phyloP scores from a whole-genome alignment of 345 rosid species.

The Crucihimalaya himalaica region DNA sequence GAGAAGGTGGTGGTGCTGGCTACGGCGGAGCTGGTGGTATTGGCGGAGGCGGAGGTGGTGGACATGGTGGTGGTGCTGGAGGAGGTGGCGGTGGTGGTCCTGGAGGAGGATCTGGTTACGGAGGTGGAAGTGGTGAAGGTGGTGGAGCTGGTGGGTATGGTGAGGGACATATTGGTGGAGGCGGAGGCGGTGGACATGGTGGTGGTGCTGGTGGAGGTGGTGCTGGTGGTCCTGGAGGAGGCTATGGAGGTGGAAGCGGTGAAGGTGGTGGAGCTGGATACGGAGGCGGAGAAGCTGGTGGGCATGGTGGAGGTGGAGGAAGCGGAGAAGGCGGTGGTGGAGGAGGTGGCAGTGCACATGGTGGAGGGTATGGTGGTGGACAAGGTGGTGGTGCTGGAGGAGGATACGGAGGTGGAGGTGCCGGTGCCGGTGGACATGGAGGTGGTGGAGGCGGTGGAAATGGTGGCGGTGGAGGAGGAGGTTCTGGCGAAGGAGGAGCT shows the following conservation, averaged over 20 bases:
- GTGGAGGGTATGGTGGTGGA: constrained; percentile 42
- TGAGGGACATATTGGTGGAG: constrained; percentile 31
- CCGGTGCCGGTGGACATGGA: constrained; percentile 32
- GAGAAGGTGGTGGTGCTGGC: constrained; percentile 37
- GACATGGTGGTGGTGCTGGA: constrained; percentile 26
- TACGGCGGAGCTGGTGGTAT: constrained; percentile 36
- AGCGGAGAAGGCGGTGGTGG: constrained; percentile 40
- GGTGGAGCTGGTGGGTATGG: constrained; percentile 30
- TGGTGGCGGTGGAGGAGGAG: constrained; percentile 42
- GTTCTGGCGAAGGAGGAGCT: constrained; percentile 35
- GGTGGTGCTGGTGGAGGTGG: constrained; percentile 38
- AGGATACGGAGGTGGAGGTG: constrained; percentile 40
- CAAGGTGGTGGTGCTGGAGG: constrained; percentile 39
- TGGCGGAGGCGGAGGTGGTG: constrained; percentile 28
- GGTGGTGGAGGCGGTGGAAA: constrained; percentile 42
- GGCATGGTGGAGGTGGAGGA: constrained; percentile 33
- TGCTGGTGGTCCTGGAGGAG: constrained; percentile 39
- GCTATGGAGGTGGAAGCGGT: constrained; percentile 42
- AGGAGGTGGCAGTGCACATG: constrained; percentile 37
- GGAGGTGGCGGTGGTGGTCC: constrained; percentile 32
- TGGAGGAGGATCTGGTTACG: constrained; percentile 35
- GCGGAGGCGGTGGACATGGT: constrained; percentile 39
- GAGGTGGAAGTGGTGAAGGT: constrained; percentile 28
- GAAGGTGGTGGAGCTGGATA: constrained; percentile 43
- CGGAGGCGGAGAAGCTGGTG: constrained; percentile 41